Conservation (phyloP, 2,329 filamentous ascomycete species). For the Fusarium pseudograminearum region DNA sequence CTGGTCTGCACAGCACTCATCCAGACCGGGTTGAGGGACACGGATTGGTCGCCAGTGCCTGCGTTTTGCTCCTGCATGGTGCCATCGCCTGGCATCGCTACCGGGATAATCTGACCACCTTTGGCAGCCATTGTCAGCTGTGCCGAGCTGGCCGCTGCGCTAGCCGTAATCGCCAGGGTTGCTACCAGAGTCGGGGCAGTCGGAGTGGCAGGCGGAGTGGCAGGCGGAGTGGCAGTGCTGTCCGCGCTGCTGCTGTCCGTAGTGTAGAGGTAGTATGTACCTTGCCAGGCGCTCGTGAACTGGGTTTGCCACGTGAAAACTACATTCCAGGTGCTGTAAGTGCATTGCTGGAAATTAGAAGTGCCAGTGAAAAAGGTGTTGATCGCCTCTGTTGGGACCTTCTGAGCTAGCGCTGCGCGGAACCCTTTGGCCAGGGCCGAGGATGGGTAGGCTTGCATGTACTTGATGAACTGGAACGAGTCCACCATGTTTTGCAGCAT, state of each 20-base stretch:
- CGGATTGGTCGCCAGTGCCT: not conserved
- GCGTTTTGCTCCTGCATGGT: not conserved
- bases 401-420: not conserved
- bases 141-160: not conserved
- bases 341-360: not conserved
- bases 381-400: not conserved
- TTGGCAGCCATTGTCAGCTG: not conserved
- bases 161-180: not conserved
- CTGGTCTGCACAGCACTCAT: not conserved
- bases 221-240: not conserved
- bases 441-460: not conserved
- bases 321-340: not conserved
- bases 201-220: not conserved
- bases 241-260: not conserved
- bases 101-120: not conserved
- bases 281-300: conserved; percentile 16
- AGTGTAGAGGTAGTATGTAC: conserved; percentile 10
- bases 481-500: conserved; percentile 8
- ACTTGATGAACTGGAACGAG: conserved; percentile 18
- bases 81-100: not conserved
- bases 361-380: not conserved
- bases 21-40: fast-evolving
- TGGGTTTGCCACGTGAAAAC: not conserved
- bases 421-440: not conserved
- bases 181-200: not conserved